A percentile compares a stretch with the other conserved stretches of the same genome.
phyloP scores from a whole-genome alignment of 208 protist genomes.

The Acanthamoeba castellanii region DNA sequence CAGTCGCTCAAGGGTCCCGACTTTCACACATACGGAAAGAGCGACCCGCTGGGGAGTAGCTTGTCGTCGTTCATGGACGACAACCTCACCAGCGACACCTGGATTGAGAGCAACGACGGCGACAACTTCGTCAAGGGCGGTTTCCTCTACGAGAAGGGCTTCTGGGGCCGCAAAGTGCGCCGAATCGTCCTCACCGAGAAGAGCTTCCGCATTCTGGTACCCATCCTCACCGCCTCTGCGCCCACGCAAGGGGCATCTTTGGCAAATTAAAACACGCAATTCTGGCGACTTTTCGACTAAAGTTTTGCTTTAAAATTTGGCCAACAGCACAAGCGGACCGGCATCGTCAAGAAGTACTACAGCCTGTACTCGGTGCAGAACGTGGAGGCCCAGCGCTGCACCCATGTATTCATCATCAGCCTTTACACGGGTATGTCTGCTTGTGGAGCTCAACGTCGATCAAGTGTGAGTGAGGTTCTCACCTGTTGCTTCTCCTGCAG shows the following conservation, averaged over 20 bases:
- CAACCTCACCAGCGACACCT: slow-evolving; percentile 14
- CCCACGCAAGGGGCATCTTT: neutral
- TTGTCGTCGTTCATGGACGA: neutral
- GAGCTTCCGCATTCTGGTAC: slow-evolving; percentile 24
- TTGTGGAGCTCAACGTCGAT: neutral
- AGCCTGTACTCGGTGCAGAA: slow-evolving; percentile 45
- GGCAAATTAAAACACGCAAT: neutral
- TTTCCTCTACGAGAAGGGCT: slow-evolving; percentile 41
- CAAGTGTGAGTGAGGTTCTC: neutral
- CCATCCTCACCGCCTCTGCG: neutral
- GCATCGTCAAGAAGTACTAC: slow-evolving; percentile 59
- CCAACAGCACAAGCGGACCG: slow-evolving; percentile 39
- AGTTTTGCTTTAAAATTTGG: neutral
- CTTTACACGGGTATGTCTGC: neutral
- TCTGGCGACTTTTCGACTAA: neutral
- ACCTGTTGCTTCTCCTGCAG: neutral
- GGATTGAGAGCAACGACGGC: slow-evolving; percentile 30
- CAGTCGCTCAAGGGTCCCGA: slow-evolving; percentile 24
- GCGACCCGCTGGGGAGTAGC: neutral
- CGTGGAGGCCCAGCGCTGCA: slow-evolving; percentile 24
- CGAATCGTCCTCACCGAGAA: slow-evolving; percentile 42
- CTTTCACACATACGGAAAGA: slow-evolving; percentile 25
- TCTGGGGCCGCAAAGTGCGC: slow-evolving; percentile 36
- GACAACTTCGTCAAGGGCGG: slow-evolving; percentile 53
- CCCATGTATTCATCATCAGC: neutral